Conservation (phyloP, 2,329 filamentous ascomycete species). For the Cladobotryum protrusum region DNA sequence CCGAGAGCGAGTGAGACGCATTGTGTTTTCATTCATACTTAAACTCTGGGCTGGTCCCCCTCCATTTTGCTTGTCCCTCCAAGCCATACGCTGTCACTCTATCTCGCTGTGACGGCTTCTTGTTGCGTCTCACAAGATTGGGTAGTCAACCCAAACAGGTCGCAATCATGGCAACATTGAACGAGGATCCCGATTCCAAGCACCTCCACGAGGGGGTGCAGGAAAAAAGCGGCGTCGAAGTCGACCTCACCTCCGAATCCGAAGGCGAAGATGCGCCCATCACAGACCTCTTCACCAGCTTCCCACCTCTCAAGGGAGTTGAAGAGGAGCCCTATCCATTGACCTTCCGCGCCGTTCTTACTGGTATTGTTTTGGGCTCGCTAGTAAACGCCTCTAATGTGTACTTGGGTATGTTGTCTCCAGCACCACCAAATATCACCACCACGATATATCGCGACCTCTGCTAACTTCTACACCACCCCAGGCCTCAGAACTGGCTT, state of each 20-base stretch:
- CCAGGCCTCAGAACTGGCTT: slow-evolving; percentile 46
- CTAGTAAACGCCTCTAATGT: slow-evolving; percentile 58
- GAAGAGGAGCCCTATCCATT: slow-evolving; percentile 42
- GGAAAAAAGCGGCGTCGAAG: slow-evolving; percentile 21
- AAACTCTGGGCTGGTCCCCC: no score
- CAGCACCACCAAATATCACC: no score
- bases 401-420: slow-evolving; percentile 43
- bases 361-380: slow-evolving; percentile 50
- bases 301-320: slow-evolving; percentile 35
- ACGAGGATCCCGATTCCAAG: background rate
- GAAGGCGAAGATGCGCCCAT: slow-evolving; percentile 23
- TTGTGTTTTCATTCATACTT: no score
- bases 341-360: slow-evolving; percentile 48
- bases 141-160: no score
- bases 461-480: background rate
- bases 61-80: no score
- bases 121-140: no score
- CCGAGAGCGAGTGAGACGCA: no score
- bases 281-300: slow-evolving; percentile 34
- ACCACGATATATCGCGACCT: no score
- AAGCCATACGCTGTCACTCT: no score
- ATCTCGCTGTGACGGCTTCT: no score
- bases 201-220: slow-evolving; percentile 2
- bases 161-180: no score
- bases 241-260: slow-evolving; percentile 22